phyloP scores from a whole-genome alignment of 441 rosid genomes.

The Theobroma grandiflorum region DNA sequence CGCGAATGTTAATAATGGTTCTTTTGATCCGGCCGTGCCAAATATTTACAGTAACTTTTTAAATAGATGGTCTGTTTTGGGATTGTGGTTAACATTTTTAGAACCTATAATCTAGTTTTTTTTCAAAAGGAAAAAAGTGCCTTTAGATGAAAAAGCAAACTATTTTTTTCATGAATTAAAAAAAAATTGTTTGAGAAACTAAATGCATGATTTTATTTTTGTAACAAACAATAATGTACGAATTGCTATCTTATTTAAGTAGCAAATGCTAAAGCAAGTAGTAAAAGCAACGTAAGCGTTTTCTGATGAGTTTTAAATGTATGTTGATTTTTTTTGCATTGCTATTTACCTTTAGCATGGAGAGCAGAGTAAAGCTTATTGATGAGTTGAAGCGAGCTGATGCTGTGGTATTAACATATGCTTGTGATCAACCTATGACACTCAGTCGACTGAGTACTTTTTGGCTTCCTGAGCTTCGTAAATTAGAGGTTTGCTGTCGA shows the following conservation, averaged over 20 bases:
- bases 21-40: neutral
- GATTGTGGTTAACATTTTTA: neutral
- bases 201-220: neutral
- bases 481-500: conserved; percentile 49
- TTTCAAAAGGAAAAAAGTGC: no score
- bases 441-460: conserved; percentile 55
- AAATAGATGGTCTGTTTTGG: neutral
- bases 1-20: neutral
- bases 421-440: conserved; percentile 56
- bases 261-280: neutral
- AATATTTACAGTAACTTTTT: neutral
- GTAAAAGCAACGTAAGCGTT: neutral
- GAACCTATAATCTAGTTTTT: neutral
- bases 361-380: conserved; percentile 54
- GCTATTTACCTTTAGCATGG: conserved; percentile 50
- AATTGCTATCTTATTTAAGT: neutral
- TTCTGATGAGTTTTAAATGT: conserved; percentile 8
- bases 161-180: neutral
- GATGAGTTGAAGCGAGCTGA: conserved; percentile 70
- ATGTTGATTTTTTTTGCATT: conserved; percentile 19
- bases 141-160: no score
- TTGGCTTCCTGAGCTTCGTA: conserved; percentile 70
- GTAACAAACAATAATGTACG: neutral
- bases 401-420: conserved; percentile 60
- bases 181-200: neutral